phyloP scores from a whole-genome alignment of 441 rosid species.

The Isatis lusitanica region DNA sequence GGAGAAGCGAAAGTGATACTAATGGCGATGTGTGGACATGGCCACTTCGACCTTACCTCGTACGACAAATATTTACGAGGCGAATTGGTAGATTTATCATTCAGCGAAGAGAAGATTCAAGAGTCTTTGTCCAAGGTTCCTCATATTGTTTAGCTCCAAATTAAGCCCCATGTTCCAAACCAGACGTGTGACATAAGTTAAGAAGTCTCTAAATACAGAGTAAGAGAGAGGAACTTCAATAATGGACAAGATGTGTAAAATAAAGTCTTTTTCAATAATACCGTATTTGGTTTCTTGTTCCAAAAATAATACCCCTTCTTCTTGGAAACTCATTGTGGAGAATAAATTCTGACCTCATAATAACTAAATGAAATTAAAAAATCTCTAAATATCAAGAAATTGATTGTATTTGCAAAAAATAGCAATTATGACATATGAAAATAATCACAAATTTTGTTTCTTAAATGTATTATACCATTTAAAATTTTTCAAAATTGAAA shows the following conservation, averaged over 20 bases:
- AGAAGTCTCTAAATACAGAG: slow-evolving; percentile 4
- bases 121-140: slow-evolving; percentile 77
- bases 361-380: no score
- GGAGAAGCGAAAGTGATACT: slow-evolving; percentile 89
- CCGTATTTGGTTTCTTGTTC: no score
- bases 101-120: slow-evolving; percentile 59
- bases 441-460: no score
- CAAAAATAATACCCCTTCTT: no score
- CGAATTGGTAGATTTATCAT: slow-evolving; percentile 69
- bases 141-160: slow-evolving; percentile 31
- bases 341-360: no score
- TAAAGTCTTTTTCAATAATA: not conserved
- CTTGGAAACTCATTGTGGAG: no score
- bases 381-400: no score
- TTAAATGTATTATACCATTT: no score
- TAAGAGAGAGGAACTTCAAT: slow-evolving; percentile 1
- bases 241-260: not conserved
- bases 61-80: slow-evolving; percentile 81
- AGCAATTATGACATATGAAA: no score
- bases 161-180: not conserved
- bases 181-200: not conserved
- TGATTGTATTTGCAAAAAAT: no score
- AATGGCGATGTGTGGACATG: slow-evolving; percentile 94
- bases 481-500: no score
- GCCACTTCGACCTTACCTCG: slow-evolving; percentile 83